Evolutionary conservation across 202 grass and related monocot species (phyloP), one percentile per base, ranked within the genome.

Genomic region (Panicum virgatum): DNA sequence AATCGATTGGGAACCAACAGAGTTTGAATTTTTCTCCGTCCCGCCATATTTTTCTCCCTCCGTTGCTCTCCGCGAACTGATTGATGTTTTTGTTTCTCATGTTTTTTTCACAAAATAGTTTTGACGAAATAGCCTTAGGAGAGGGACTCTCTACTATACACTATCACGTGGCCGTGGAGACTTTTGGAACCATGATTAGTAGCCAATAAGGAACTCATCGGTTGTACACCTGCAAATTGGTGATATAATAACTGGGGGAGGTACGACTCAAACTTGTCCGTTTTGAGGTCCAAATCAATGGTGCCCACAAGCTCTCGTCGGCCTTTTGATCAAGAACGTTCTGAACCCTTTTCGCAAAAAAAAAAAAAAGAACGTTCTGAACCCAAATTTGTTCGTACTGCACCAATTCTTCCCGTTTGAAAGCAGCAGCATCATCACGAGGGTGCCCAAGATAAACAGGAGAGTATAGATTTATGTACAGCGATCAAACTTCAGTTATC

Each of bases 241-340:
- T 14, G 20, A 38, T 8, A 57, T 79, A 64, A 64, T 71, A n/a
- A n/a, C n/a, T n/a, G 43, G 74, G 69, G 66, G 40, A 3, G 73
- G 36, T 65, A 59, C 62, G 13, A 34, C 76, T 83, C 80, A 80
- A 65, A 37, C n/a, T 26, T 48, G 88, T 87, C 84, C 84, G 80
- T 87, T 82, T 84, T 58, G 2, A 73, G 6, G 88, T 86, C 79
- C 9, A 80, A 80, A 80, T 87, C 80, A 40, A 34, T 79, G 75
- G 75, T 59, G 5, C 56, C 84, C 80, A 50, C 53, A 30, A 43
- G 19, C 20, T 29, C n/a, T n/a, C 62, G 3, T 54, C 15, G 27
- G 52, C 37, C 56, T 18, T 68, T 40, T 9, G 20, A 22, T 7
- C 54, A 52, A 12, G 11, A 61, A n/a, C n/a, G n/a, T n/a, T n/a